Conservation (phyloP, 805 yeast species). For the Ogataea allantospora region DNA sequence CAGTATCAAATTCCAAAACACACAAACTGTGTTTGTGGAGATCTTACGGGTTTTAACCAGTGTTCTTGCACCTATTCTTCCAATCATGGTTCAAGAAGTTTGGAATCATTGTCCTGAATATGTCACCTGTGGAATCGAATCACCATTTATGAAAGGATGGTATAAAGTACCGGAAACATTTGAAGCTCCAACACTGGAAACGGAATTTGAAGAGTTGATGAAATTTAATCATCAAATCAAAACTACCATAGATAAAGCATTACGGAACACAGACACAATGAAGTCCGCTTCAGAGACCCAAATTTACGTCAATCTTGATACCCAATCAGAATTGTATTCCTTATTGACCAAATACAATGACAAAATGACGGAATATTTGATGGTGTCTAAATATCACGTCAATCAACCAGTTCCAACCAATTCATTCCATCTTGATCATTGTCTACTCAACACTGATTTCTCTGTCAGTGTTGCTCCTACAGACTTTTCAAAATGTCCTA, state of each 20-base stretch:
- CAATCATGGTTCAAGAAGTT: constrained; percentile 82
- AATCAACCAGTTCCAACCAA: constrained; percentile 11
- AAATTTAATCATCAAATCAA: constrained; percentile 48
- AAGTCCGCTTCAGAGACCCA: constrained; percentile 61
- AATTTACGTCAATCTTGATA: constrained; percentile 36
- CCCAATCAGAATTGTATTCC: constrained; percentile 1
- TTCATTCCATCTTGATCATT: constrained; percentile 30
- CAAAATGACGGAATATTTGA: constrained; percentile 56
- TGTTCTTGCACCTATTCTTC: constrained; percentile 75
- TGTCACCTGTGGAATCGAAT: constrained; percentile 27
- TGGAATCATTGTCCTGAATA: constrained; percentile 59
- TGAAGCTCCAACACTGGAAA: constrained; percentile 36
- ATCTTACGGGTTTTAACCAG: constrained; percentile 63
- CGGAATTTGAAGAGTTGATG: constrained; percentile 47
- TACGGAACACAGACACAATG: constrained; percentile 48
- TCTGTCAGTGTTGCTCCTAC: constrained; percentile 39
- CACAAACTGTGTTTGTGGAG: constrained; percentile 64
- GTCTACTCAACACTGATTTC: constrained; percentile 33
- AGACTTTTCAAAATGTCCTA: constrained; percentile 67
- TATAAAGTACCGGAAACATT: constrained; percentile 36
- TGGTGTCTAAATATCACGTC: constrained; percentile 60
- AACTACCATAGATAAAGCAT: constrained; percentile 53
- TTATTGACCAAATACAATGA: constrained; percentile 34
- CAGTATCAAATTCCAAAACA: constrained; percentile 51
- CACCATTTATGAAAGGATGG: constrained; percentile 53